Percentiles rank a stretch among this genome's conserved stretches.
Evolutionary conservation across 2,329 filamentous ascomycete species (phyloP).

Genomic region (Cyphellophora attinorum): DNA sequence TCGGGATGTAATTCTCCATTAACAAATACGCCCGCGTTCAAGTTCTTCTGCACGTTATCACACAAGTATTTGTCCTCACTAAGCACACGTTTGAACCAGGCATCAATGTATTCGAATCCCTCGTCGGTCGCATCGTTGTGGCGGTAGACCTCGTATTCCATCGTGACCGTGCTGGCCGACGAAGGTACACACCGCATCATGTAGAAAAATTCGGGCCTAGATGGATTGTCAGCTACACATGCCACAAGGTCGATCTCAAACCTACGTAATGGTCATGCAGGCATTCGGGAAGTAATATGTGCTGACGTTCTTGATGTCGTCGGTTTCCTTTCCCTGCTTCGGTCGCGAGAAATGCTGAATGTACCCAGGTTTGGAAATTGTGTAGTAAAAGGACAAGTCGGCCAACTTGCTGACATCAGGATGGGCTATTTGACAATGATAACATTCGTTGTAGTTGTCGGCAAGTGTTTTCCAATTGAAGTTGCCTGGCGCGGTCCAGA

Average conservation of each 20-base stretch:
- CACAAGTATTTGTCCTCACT: slow-evolving; percentile 56
- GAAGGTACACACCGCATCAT: slow-evolving; percentile 53
- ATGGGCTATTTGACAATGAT: slow-evolving; percentile 49
- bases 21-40: slow-evolving; percentile 50
- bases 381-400: slow-evolving; percentile 43
- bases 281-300: slow-evolving; percentile 28
- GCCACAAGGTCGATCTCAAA: slow-evolving; percentile 2
- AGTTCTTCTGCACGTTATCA: slow-evolving; percentile 47
- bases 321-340: slow-evolving; percentile 18
- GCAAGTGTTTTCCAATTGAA: slow-evolving; percentile 54
- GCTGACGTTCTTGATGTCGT: slow-evolving; percentile 17
- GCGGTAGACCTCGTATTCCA: slow-evolving; percentile 56
- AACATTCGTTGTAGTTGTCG: slow-evolving; percentile 53
- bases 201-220: slow-evolving; percentile 43
- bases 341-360: slow-evolving; percentile 39
- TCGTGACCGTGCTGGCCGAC: slow-evolving; percentile 39
- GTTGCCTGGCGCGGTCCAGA: slow-evolving; percentile 47
- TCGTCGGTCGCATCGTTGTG: slow-evolving; percentile 49
- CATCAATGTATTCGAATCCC: slow-evolving; percentile 47
- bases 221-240: slow-evolving; percentile 3
- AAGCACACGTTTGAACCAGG: slow-evolving; percentile 55
- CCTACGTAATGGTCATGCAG: slow-evolving; percentile 24
- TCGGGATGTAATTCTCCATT: slow-evolving; percentile 52
- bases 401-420: slow-evolving; percentile 46
- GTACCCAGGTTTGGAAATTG: slow-evolving; percentile 44